Base-by-base conservation (phyloP, 2,329 filamentous ascomycete genomes). In the Claviceps purpurea region DNA sequence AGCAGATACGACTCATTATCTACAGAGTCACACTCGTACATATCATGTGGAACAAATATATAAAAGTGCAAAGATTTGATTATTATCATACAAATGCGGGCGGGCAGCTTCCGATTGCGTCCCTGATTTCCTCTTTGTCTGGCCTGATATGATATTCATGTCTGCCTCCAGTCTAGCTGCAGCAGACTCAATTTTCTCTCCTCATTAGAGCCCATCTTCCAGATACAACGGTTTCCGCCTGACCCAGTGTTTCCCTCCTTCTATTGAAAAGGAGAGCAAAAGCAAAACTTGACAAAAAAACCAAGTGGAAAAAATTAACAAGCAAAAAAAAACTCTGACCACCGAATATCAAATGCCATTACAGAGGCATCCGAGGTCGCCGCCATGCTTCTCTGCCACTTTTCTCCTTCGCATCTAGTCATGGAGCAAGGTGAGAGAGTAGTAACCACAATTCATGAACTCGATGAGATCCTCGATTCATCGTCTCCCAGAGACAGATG, bases 381-480 rank as follows among this genome's bases (percentile, higher is more conserved):
- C 30, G 4, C 30, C 30, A 34, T 34, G 4, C 10, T 40, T 26
- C 50, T 26, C 43, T 47, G 38, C 22, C 48, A 50, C 43, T 40
- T 44, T 52, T 54, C 40, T 30, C 38, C 24, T 50, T 43, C 44
- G 20, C 14, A 39, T 48, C 52, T 51, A 46, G 34, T 34, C 42
- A 51, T 51, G 30, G 11, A 48, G 30, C 48, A 47, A 48, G 18
- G 30, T 5, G 39, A 50, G 34, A 45, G 20, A 20, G 5, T 30
- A 45, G 30, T n/a, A n/a, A 16, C 30, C 40, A 51, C 39, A 54
- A 8, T 41, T 59, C 55, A 54, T 60, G 52, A 56, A 54, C 58
- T 56, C 55, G 52, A 58, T 56, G 54, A 57, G 57, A 58, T 60
- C 56, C 51, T 57, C 51, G 56, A 61, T 56, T 55, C 55, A 56